Percentiles rank a stretch among this genome's conserved stretches.
Conservation (phyloP, 257 asterid genomes). For the Nicotiana paniculata region DNA sequence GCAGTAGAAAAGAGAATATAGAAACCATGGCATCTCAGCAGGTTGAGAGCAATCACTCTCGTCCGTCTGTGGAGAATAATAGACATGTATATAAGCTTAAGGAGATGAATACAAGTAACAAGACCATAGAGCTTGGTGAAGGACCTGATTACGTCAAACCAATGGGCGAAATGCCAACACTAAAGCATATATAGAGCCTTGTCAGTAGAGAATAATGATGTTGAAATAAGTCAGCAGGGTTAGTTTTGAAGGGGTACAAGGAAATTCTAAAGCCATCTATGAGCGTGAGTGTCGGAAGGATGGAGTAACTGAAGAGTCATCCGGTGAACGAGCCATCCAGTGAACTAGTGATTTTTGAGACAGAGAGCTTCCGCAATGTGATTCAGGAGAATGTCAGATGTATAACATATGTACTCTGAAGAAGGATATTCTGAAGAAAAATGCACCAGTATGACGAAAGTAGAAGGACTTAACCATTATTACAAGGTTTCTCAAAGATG, state of each 20-base stretch:
- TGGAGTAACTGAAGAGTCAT: constrained; percentile 21
- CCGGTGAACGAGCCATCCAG: too few relatives aligned
- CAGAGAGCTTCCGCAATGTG: too few relatives aligned
- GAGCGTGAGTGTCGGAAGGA: constrained; percentile 26
- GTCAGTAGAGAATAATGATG: constrained; percentile 10
- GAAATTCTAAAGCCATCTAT: constrained; percentile 19
- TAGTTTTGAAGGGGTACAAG: constrained; percentile 14
- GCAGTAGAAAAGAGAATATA: constrained; percentile 27
- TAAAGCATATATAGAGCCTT: not conserved
- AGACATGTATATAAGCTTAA: constrained; percentile 15
- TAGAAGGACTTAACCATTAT: not conserved
- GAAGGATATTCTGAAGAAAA: not conserved
- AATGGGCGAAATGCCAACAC: constrained; percentile 13
- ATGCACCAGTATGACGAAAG: not conserved
- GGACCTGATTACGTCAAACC: constrained; percentile 11
- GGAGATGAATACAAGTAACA: constrained; percentile 15
- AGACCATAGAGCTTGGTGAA: constrained; percentile 15
- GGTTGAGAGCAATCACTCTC: constrained; percentile 21
- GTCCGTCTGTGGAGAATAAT: constrained; percentile 13
- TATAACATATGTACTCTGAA: not conserved
- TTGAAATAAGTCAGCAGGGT: constrained; percentile 24
- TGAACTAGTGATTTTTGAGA: too few relatives aligned
- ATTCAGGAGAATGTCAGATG: not conserved
- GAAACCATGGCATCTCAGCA: constrained; percentile 32
- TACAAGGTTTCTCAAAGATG: not conserved